Conservation (phyloP, 208 protist species). For the Trypanosoma platydactyli region DNA sequence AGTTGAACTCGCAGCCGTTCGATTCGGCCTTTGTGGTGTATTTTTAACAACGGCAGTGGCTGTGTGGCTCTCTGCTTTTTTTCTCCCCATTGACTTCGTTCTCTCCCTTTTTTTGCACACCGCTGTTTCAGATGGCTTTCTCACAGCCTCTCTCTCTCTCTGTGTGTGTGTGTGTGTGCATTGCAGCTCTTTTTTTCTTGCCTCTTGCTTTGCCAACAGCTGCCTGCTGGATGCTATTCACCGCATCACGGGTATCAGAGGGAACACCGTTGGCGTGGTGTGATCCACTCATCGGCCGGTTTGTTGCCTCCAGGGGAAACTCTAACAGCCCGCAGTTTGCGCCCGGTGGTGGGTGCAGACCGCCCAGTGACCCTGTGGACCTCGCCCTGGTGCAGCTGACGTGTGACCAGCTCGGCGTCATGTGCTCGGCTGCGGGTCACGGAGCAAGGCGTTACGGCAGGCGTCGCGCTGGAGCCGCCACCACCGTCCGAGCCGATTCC, state of each 20-base stretch:
- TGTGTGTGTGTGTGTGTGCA: not conserved
- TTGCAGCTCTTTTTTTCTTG: conserved; percentile 6
- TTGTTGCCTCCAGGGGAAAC: not conserved
- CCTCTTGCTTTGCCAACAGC: not conserved
- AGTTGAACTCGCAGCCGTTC: conserved; percentile 93
- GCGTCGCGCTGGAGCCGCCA: not conserved
- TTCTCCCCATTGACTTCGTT: not conserved
- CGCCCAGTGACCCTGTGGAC: conserved; percentile 5
- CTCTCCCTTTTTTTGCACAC: no score
- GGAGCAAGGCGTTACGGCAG: not conserved
- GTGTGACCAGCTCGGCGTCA: not conserved
- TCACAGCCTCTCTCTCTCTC: no score
- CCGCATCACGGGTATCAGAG: not conserved
- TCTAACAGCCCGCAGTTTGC: not conserved
- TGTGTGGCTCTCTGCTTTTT: not conserved
- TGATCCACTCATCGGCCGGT: conserved; percentile 1
- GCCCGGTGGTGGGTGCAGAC: not conserved
- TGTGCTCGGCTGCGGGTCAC: not conserved
- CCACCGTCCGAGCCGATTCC: not conserved
- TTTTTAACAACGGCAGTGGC: no score
- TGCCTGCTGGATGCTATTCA: not conserved
- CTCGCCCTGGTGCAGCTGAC: not conserved
- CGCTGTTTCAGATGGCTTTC: no score
- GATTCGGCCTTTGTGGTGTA: conserved; percentile 92
- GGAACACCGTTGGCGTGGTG: conserved; percentile 14